Evolutionary conservation across 2,329 filamentous ascomycete genomes (phyloP), one percentile per base, ranked within the genome.

Genomic region (Meredithiella fracta): DNA sequence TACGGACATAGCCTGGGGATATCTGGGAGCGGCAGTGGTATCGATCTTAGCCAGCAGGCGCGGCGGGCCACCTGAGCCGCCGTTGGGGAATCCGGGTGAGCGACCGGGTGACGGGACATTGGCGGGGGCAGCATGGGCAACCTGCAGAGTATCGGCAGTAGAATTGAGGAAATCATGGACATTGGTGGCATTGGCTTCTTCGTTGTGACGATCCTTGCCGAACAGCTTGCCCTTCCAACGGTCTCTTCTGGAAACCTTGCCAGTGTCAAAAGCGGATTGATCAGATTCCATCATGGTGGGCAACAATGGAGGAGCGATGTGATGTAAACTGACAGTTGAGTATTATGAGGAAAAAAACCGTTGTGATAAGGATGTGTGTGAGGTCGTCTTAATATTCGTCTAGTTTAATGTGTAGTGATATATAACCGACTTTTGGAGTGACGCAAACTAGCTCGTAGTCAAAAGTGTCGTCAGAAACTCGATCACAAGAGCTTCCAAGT

Each of bases 161-260:
- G 59, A 59, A 63, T 72, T 73, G 53, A 83, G 70, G 65, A 83
- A 83, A 60, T 75, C 74, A 63, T 80, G 73, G 60, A 83, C 70
- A 52, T 77, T 73, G 62, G 68, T 69, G 44, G 67, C 67, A 11
- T 67, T 67, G 53, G 67, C 66, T 57, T 64, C 65, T 17, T 66
- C 63, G 17, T 64, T 62, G 34, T 62, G 60, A 60, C 69, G 66
- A 55, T 72, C 72, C 63, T 70, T 73, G 59, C 66, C 66, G 57
- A 81, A 81, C 58, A 83, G 69, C 69, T 79, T 81, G 61, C 79
- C 79, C 74, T 82, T 82, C 50, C 83, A 67, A 59, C 79, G 78
- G 63, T 73, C 73, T 62, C 73, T 69, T 65, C 69, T 73, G 37
- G 73, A 72, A 58, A 66, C 67, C 59, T 72, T 70, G 57, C 69